Conservation (phyloP, 306 rosid genomes). For the Rosa lucieae region DNA sequence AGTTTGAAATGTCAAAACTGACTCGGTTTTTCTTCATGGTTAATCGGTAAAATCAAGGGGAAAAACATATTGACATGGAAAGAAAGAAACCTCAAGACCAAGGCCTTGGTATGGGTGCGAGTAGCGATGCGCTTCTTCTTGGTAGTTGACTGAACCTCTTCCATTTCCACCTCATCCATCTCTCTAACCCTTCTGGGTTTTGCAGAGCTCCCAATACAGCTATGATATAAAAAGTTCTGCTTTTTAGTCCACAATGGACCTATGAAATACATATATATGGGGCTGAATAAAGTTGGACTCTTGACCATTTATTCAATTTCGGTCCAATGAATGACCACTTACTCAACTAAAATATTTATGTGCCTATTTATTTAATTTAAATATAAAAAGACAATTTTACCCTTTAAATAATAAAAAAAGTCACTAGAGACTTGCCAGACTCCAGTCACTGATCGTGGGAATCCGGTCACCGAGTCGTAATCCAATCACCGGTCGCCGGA, state of each 20-base stretch:
- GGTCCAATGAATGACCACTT: too few relatives aligned
- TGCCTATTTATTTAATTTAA: too few relatives aligned
- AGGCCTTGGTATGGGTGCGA: slow-evolving; percentile 80
- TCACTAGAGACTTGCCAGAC: too few relatives aligned
- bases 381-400: too few relatives aligned
- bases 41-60: background rate
- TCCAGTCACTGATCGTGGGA: too few relatives aligned
- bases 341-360: too few relatives aligned
- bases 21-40: background rate
- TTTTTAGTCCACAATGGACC: background rate
- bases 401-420: too few relatives aligned
- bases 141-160: slow-evolving; percentile 85
- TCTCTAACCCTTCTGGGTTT: background rate
- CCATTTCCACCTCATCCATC: slow-evolving; percentile 67
- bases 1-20: background rate
- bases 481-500: too few relatives aligned
- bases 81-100: slow-evolving; percentile 74
- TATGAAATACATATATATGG: too few relatives aligned
- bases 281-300: too few relatives aligned
- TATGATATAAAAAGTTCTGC: background rate
- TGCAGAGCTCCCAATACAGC: background rate
- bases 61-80: background rate
- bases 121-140: slow-evolving; percentile 73
- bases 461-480: too few relatives aligned
- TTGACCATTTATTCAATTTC: too few relatives aligned